These are phyloP conservation scores for Syzygium aromaticum DNA, from an alignment of 345 rosid species.

Conservation along the genomic window DNA sequence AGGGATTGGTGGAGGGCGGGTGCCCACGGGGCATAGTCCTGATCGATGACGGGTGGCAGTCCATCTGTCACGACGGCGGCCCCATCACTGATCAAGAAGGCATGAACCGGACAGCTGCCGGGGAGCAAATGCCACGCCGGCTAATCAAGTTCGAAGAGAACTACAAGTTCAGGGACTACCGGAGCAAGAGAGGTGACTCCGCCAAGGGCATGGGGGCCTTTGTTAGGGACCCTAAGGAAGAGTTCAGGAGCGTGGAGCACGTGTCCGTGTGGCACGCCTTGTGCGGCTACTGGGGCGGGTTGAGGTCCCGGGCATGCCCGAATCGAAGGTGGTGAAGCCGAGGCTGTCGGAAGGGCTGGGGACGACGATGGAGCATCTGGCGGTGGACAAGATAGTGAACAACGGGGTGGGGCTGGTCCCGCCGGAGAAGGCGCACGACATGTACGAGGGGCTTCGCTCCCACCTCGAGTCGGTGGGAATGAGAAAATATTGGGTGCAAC, in stretches of 20 bases:
- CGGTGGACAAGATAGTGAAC: slow-evolving; percentile 75
- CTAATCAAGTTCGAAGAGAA: slow-evolving; percentile 73
- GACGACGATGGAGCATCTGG: slow-evolving; percentile 79
- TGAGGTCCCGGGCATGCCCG: slow-evolving; percentile 64
- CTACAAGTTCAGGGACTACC: slow-evolving; percentile 70
- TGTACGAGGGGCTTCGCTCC: slow-evolving; percentile 81
- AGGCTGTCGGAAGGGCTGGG: slow-evolving; percentile 61
- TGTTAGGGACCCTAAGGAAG: slow-evolving; percentile 63
- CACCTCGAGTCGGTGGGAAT: slow-evolving; percentile 57
- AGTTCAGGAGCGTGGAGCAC: slow-evolving; percentile 61
- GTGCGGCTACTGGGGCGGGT: slow-evolving; percentile 95
- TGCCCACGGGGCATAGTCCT: slow-evolving; percentile 86
- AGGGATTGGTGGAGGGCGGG: slow-evolving; percentile 67
- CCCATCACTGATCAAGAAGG: slow-evolving; percentile 58
- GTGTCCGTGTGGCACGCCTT: slow-evolving; percentile 95
- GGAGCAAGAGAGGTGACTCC: slow-evolving; percentile 19
- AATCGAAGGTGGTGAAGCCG: slow-evolving; percentile 30
- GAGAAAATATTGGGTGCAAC: no score
- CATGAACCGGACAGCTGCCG: slow-evolving; percentile 54
- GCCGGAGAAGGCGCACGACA: slow-evolving; percentile 53
- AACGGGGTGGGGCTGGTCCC: slow-evolving; percentile 62
- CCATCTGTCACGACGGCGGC: slow-evolving; percentile 68
- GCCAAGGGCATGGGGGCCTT: slow-evolving; percentile 73
- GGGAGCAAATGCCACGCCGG: slow-evolving; percentile 97
- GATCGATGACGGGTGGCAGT: slow-evolving; percentile 97